Percentiles rank a stretch among this genome's conserved stretches.
Evolutionary conservation across 768 basidiomycete genomes (phyloP).

Genomic region (Amyloporia xantha): DNA sequence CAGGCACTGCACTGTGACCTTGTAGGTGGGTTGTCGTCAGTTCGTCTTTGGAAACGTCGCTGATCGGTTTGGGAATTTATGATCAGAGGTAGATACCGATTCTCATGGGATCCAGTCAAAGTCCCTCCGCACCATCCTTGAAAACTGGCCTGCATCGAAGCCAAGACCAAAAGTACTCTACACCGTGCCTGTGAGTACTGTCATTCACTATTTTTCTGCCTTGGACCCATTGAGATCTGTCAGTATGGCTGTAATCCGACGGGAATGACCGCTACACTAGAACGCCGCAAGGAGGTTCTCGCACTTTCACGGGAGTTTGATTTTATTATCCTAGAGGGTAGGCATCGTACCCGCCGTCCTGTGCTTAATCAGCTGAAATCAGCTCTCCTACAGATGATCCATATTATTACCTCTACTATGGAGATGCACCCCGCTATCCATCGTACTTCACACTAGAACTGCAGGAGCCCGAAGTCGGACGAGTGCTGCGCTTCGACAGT

Average conservation of each 20-base stretch:
- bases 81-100: slow-evolving; percentile 74
- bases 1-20: slow-evolving; percentile 46
- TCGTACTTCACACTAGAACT: slow-evolving; percentile 82
- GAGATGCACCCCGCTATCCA: slow-evolving; percentile 51
- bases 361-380: no score
- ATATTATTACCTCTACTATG: slow-evolving; percentile 75
- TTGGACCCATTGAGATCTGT: neutral
- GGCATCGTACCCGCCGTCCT: no score
- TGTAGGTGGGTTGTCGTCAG: slow-evolving; percentile 48
- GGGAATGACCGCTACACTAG: slow-evolving; percentile 68
- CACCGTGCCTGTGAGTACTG: slow-evolving; percentile 56
- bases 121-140: slow-evolving; percentile 58
- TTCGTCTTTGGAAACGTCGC: neutral
- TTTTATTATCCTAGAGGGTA: slow-evolving; percentile 84
- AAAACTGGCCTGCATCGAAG: slow-evolving; percentile 72
- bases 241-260: slow-evolving; percentile 88
- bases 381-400: slow-evolving; percentile 57
- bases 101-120: slow-evolving; percentile 58
- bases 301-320: slow-evolving; percentile 68
- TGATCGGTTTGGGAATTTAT: neutral
- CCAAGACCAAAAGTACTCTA: slow-evolving; percentile 77
- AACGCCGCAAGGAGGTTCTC: slow-evolving; percentile 68
- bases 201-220: slow-evolving; percentile 3
- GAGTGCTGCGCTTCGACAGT: slow-evolving; percentile 86
- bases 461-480: slow-evolving; percentile 55